Evolutionary conservation across 2,329 filamentous ascomycete genomes (phyloP), one percentile per base, ranked within the genome.

Genomic region (Peltaster fructicola): DNA sequence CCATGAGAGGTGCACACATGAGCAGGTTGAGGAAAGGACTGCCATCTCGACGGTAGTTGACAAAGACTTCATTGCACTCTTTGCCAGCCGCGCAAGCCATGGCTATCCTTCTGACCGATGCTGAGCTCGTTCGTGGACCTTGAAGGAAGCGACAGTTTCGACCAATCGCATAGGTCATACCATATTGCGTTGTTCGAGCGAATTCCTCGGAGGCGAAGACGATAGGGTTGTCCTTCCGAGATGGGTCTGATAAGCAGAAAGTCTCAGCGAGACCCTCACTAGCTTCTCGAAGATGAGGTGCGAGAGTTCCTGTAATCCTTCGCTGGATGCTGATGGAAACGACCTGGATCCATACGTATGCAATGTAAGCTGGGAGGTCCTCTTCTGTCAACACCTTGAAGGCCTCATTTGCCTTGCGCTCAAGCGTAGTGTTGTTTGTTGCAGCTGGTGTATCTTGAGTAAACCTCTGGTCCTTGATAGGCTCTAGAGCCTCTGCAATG

Each of bases 121-220:
- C 60, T 0, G 56, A 57, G 34, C 73, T 74, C 5, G 76, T 81
- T 38, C 65, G 66, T 0, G 75, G 75, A 0, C 78, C 77, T 45
- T 82, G 77, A 2, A 84, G 61, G 39, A 84, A 82, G 6, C 77
- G 68, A 38, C 77, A 82, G 34, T 84, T 84, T 15, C 73, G 67
- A 0, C 77, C 77, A 10, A 84, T 64, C 3, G 71, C 65, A 42
- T 82, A 79, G 28, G 60, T 63, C 52, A 76, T 68, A 4, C 73
- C 73, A 40, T 81, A 82, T 35, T 81, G 73, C 0, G 74, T 81
- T 4, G 73, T 77, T 23, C 66, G 61, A 37, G 78, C 65, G 37
- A 80, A 82, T 47, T 78, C 74, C 59, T 79, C 71, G 3, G 73
- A 80, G 5, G 73, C 73, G 47, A 81, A 79, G 2, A 81, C 67